Evolutionary conservation across 345 rosid species (phyloP), one percentile per base, ranked within the genome.

Genomic region (Isatis tinctoria): DNA sequence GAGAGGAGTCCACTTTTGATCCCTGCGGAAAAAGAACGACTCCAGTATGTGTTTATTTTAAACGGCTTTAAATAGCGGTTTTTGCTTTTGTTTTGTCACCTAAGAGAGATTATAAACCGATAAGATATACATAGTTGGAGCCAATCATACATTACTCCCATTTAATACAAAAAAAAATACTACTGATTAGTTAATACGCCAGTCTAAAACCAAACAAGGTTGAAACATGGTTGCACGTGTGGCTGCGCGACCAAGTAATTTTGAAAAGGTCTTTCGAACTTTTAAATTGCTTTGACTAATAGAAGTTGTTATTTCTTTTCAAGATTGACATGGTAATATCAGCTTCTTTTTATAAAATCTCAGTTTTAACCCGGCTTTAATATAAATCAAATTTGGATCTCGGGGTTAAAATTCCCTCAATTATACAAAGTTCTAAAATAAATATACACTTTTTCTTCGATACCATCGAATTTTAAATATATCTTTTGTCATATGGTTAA

Each of bases 181-280:
- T n/a, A 14, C 13, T 22, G 66, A 9, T 36, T 64, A 27, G 56
- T 35, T 56, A n/a, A 59, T 58, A 3, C 41, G 10, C 7, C 6
- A 14, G 11, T 26, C 57, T 43, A 43, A 13, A 22, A 59, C 43
- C 67, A 2, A 6, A 9, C 24, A 13, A 12, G 51, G 56, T 27
- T 70, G 76, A 59, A 77, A 65, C 73, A 71, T 72, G 80, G 58
- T 57, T 71, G 80, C 81, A 77, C 81, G 81, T 72, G 77, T 72
- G 73, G 72, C 76, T 71, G 73, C 76, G 68, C 58, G 64, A 72
- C 77, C 63, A 49, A 66, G 17, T 60, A n/a, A 30, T 5, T 12
- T 62, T 65, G 27, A 18, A 77, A 24, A 32, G 30, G 17, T 60
- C 17, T 27, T 32, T n/a, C 4, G 4, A 43, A 17, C 33, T 11